Evolutionary conservation across 305 asterid genomes (phyloP), one percentile per base, ranked within the genome.

Genomic region (Fraxinus platypoda): DNA sequence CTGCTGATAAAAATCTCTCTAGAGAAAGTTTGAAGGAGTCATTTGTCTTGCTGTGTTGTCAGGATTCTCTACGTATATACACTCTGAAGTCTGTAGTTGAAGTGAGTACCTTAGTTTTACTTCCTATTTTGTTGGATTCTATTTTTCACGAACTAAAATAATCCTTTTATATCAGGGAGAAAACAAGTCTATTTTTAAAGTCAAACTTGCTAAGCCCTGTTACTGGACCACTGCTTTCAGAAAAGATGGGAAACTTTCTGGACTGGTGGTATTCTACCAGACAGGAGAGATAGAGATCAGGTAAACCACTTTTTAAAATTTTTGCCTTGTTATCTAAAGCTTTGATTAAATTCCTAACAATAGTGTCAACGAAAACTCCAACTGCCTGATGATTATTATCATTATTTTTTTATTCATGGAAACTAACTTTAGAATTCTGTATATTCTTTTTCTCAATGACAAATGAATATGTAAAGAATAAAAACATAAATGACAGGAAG

Each of bases 281-380:
- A 92, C 97, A 34, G 99, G 98, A 83, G 94, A 85, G 75, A 83
- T 95, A 68, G 97, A 95, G 87, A 87, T 95, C 88, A 88, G 99
- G 99, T 95, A 88, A 77, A 81, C 70, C 43, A 76, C 77, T 76
- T 71, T 84, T 75, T 85, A 77, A 46, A 70, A 41, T 83, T 85
- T 79, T 43, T 83, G 12, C 81, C 33, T 30, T 31, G 38, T 77
- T 81, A 41, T 15, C 38, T 35, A 70, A 78, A 80, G 62, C 81
- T 81, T 78, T 23, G 76, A 78, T 28, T 38, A 72, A 71, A 52
- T 76, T 81, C 37, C 73, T 62, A 59, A 77, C 73, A 73, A 77
- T 84, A 79, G 64, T 76, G 12, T 37, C 82, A 72, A 41, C 33
- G 57, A 28, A 76, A 66, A 54, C 76, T 66, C 75, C 30, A 75